These are phyloP conservation scores for Schoenoplectus triqueter DNA, from an alignment of 202 grass and related monocot genomes.

Conservation along the genomic window DNA sequence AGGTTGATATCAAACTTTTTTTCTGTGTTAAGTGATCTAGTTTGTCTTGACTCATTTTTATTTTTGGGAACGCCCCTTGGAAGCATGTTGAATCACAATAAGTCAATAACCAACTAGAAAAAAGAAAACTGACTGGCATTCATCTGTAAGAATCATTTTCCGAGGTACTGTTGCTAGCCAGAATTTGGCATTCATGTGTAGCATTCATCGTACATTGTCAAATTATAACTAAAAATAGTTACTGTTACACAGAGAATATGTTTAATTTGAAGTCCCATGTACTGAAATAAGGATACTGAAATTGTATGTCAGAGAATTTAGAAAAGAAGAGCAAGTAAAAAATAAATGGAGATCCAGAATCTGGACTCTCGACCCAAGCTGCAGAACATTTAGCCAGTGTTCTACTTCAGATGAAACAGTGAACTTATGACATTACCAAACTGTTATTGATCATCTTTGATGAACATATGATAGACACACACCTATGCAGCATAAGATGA, in stretches of 20 bases:
- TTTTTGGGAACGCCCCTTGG: neutral
- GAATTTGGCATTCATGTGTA: neutral
- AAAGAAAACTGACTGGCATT: neutral
- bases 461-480: neutral
- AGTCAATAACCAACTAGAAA: neutral
- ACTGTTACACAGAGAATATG: too few species aligned
- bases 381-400: neutral
- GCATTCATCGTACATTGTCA: neutral
- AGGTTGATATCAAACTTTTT: neutral
- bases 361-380: neutral
- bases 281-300: neutral
- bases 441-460: neutral
- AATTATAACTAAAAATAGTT: neutral
- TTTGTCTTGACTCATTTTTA: neutral
- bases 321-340: neutral
- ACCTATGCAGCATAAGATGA: neutral
- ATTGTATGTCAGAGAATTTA: neutral
- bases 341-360: neutral
- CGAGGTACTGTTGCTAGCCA: neutral
- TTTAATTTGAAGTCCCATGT: neutral
- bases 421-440: neutral
- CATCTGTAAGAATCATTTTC: neutral
- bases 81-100: neutral
- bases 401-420: neutral
- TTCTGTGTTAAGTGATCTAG: neutral